Evolutionary conservation across 805 yeast genomes (phyloP), one percentile per base, ranked within the genome.

Genomic region (Lachancea quebecensis): DNA sequence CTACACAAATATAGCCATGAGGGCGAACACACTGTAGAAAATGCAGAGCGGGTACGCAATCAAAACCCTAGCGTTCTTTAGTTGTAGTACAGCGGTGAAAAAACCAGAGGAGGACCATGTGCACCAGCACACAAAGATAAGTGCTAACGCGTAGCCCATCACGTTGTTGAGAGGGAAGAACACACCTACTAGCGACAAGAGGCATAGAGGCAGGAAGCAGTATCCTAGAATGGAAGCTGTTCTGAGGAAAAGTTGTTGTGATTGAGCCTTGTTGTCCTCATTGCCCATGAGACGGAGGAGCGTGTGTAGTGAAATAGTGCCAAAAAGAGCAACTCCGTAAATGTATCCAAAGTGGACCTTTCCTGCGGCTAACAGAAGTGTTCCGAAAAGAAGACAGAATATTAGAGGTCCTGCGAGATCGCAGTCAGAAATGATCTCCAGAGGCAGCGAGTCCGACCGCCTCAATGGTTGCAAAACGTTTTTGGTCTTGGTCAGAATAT

Each of bases 271-370:
- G 49, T 38, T 12, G 74, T 43, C 34, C 38, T 72, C 73, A 45
- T 75, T 77, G 46, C 95, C 81, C 99, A 93, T 93, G 50, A 88
- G 71, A 62, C 85, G 89, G 64, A 95, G 84, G 48, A 93, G 71
- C 55, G 78, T 77, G 66, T 90, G 97, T 52, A 89, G 76, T 29
- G 95, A 80, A 12, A 87, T 61, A 1, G 95, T 84, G 14, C 99
- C 99, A 55, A 91, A 81, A 36, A 93, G 67, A 0, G 96, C 98
- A 35, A 93, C 95, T 34, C 99, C 98, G 59, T 93, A 93, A 41
- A 93, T 85, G 64, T 93, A 93, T 2, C 98, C 98, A 62, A 93
- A 93, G 64, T 93, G 98, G 12, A 91, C 85, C 64, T 91, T 93
- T 4, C 99, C 98, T 1, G 95, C 82, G 37, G 90, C 71, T 41